Evolutionary conservation across 495 filamentous ascomycete genomes (phyloP), one percentile per base, ranked within the genome.

Genomic region (Penicillium cosmopolitanum): DNA sequence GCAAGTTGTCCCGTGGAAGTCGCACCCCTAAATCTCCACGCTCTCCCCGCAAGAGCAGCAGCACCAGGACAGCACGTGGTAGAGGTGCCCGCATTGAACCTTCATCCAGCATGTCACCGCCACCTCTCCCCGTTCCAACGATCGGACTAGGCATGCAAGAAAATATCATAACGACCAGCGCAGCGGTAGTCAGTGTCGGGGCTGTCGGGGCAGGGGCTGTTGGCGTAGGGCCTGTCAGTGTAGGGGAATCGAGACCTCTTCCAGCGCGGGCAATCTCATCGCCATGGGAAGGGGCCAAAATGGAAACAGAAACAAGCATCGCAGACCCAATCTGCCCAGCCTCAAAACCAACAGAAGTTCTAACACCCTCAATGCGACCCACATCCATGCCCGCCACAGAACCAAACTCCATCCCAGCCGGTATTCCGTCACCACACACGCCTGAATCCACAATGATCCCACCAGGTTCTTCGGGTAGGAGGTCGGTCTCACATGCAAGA

Each of bases 11-110:
- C n/a, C 69, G 64, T 16, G 56, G 46, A 16, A 21, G 58, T 12
- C 55, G 50, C 10, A 44, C 57, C 38, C 61, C 66, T 0, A 74
- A 71, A 60, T 55, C 69, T 16, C 62, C 64, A 28, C 70, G 61
- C 44, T 57, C 64, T 9, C 60, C 60, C 53, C 73, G 60, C 51
- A 72, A 60, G 44, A 55, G 56, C 9, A 66, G 33, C 33, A 57
- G 56, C 13, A 13, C 55, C 5, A 65, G 57, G 46, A 38, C 44
- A 9, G 34, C 57, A 18, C 58, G 60, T 34, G 42, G 40, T 18
- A 60, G 58, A 28, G 5, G 57, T 12, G 18, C 53, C 35, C 50
- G 50, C 36, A 40, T 47, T 38, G 38, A 44, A 9, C 36, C 46
- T 25, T 47, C 60, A 31, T 57, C 55, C 13, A 51, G 25, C 35